phyloP scores from a whole-genome alignment of 176 grass and related monocot genomes.

The Eremochloa ophiuroides region DNA sequence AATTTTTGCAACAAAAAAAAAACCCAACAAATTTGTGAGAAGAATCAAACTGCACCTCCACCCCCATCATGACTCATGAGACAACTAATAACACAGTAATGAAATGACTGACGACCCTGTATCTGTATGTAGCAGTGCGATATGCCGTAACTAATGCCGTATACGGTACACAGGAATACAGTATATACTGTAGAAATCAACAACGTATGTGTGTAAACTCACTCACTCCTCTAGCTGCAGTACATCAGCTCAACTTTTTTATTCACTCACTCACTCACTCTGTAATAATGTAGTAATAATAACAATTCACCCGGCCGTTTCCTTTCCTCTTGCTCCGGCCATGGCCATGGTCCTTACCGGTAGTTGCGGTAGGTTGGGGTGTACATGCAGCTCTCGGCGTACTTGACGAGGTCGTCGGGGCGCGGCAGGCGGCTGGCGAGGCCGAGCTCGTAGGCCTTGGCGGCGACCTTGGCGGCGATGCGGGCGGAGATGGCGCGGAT shows the following conservation, averaged over 20 bases:
- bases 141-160: neutral
- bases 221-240: neutral
- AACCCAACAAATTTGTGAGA: no score
- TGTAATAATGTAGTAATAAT: neutral
- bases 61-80: no score
- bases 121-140: neutral
- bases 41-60: no score
- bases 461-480: constrained; percentile 85
- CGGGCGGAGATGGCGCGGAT: constrained; percentile 87
- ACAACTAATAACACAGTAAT: no score
- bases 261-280: neutral
- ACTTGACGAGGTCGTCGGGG: constrained; percentile 72
- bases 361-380: constrained; percentile 73
- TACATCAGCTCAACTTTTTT: constrained; percentile 37
- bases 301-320: neutral
- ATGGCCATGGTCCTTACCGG: neutral
- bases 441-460: constrained; percentile 85
- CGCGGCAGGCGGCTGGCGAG: constrained; percentile 78
- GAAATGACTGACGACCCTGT: neutral
- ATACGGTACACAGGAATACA: neutral
- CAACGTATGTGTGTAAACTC: neutral
- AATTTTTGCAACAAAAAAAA: no score
- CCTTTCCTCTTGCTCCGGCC: neutral
- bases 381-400: constrained; percentile 96
- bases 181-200: neutral